Evolutionary conservation across 2,329 filamentous ascomycete species (phyloP).

Genomic region (Moelleriella libera): DNA sequence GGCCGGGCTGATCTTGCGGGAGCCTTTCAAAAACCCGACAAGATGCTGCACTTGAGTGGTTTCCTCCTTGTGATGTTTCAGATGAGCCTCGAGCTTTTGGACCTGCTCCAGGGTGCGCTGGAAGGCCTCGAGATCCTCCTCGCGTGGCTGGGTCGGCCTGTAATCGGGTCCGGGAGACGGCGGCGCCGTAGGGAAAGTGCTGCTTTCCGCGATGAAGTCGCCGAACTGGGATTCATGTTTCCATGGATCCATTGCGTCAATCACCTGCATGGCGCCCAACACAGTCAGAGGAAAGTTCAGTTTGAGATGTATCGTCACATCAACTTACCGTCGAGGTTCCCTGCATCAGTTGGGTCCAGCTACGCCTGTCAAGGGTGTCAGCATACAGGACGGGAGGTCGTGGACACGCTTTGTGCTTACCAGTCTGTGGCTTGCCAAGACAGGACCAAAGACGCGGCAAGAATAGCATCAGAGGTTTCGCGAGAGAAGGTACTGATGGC

Average conservation of each 20-base stretch:
- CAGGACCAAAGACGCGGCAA: conserved; percentile 80
- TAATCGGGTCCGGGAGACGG: conserved; percentile 47
- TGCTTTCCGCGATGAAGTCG: conserved; percentile 69
- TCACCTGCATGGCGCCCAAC: conserved; percentile 42
- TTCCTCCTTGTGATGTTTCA: conserved; percentile 57
- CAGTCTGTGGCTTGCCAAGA: conserved; percentile 96
- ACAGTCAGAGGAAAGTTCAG: background rate
- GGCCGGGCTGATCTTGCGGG: conserved; percentile 55
- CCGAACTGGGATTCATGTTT: conserved; percentile 78
- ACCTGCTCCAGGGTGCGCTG: conserved; percentile 54
- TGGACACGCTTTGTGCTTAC: conserved; percentile 35
- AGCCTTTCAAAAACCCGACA: conserved; percentile 56
- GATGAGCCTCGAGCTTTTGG: conserved; percentile 50
- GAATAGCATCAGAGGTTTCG: conserved; percentile 77
- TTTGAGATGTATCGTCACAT: too few relatives aligned
- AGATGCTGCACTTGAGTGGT: conserved; percentile 55
- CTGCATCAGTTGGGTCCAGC: conserved; percentile 86
- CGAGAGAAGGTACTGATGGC: conserved; percentile 75
- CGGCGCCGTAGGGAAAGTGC: conserved; percentile 55
- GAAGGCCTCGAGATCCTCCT: conserved; percentile 57
- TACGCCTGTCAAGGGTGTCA: conserved; percentile 47
- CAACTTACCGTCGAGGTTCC: conserved; percentile 70
- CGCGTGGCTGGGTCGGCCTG: conserved; percentile 46
- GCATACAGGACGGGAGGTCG: conserved; percentile 4
- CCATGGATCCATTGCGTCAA: conserved; percentile 84